Conservation (phyloP, 768 basidiomycete genomes). For the Collybia sp. region DNA sequence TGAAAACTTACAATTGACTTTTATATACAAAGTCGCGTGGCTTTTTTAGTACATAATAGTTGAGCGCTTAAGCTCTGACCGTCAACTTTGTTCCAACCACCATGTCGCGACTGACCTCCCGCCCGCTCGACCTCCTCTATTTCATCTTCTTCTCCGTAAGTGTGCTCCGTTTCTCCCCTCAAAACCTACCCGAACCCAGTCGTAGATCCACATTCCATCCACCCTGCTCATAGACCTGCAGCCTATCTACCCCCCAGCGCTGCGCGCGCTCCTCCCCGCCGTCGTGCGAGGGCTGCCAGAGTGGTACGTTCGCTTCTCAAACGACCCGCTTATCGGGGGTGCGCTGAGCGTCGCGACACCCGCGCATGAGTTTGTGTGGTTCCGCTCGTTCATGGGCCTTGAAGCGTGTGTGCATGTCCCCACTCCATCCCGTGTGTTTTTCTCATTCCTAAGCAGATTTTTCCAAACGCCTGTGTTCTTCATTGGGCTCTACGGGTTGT, state of each 20-base stretch:
- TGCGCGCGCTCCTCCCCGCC: constrained; percentile 45
- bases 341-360: constrained; percentile 31
- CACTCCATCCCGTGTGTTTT: too few relatives aligned
- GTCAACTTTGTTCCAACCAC: too few relatives aligned
- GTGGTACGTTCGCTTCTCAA: constrained; percentile 52
- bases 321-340: constrained; percentile 64
- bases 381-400: constrained; percentile 57
- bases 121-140: constrained; percentile 66
- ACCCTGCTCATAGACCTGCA: constrained; percentile 72
- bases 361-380: constrained; percentile 45
- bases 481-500: constrained; percentile 58
- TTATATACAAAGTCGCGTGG: too few relatives aligned
- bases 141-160: constrained; percentile 66
- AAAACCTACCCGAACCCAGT: background rate
- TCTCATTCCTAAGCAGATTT: constrained; percentile 28
- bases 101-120: constrained; percentile 37
- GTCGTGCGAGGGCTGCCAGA: constrained; percentile 37
- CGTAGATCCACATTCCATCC: constrained; percentile 58
- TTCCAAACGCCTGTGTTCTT: constrained; percentile 80
- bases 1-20: too few relatives aligned
- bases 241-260: constrained; percentile 47
- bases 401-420: constrained; percentile 47
- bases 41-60: too few relatives aligned
- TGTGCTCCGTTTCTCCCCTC: background rate
- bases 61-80: too few relatives aligned